Conservation (phyloP, 2,329 filamentous ascomycete genomes). For the Cercospora sesami region DNA sequence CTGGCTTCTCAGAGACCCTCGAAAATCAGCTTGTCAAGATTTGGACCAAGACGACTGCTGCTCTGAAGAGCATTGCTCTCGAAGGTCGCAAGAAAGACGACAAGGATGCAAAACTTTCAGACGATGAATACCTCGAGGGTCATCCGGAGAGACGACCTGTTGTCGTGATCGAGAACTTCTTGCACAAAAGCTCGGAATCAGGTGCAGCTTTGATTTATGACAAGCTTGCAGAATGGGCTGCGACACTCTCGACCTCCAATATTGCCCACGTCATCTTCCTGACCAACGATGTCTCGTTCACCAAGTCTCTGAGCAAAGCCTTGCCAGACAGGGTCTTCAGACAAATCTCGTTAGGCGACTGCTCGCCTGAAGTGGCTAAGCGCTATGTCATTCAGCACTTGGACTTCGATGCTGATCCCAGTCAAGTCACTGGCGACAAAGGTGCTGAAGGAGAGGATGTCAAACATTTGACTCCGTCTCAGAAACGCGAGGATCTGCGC, state of each 20-base stretch:
- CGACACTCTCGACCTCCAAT: constrained; percentile 78
- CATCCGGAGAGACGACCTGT: constrained; percentile 82
- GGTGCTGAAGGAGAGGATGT: constrained; percentile 43
- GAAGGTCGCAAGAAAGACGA: constrained; percentile 69
- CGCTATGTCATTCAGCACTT: constrained; percentile 85
- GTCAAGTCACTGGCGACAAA: constrained; percentile 38
- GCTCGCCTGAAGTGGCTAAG: constrained; percentile 79
- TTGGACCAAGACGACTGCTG: constrained; percentile 75
- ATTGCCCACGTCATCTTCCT: constrained; percentile 93
- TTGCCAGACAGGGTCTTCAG: constrained; percentile 90
- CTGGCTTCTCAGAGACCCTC: constrained; percentile 88
- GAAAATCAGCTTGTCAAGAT: constrained; percentile 90
- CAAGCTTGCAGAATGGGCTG: constrained; percentile 77
- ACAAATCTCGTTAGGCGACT: constrained; percentile 80
- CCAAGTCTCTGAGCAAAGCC: constrained; percentile 81
- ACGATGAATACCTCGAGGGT: constrained; percentile 86
- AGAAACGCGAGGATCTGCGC: constrained; percentile 57
- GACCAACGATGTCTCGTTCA: constrained; percentile 83
- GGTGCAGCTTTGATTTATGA: constrained; percentile 50
- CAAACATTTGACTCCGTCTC: constrained; percentile 48
- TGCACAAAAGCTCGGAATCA: constrained; percentile 65
- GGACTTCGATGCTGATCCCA: constrained; percentile 49
- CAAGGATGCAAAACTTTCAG: constrained; percentile 68
- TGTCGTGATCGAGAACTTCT: constrained; percentile 87
- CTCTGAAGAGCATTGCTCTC: constrained; percentile 75